These are phyloP conservation scores for Ophiostoma angusticollis DNA, from an alignment of 2,329 filamentous ascomycete species.

Conservation along the genomic window DNA sequence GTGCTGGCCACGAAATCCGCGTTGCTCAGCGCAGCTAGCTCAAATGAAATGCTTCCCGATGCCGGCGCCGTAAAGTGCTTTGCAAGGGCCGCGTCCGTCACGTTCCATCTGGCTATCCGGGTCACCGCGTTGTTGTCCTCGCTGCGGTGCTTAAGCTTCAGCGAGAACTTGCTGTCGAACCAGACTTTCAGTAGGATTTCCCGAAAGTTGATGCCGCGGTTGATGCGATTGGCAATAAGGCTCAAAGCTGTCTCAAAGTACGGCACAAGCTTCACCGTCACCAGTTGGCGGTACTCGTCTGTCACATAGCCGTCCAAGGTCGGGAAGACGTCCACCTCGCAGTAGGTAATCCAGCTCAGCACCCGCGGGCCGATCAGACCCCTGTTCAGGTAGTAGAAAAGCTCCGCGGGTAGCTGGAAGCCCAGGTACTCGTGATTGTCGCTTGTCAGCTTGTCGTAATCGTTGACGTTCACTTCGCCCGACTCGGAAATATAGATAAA, in stretches of 20 bases:
- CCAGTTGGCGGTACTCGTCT: conserved; percentile 66
- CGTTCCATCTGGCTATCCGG: conserved; percentile 53
- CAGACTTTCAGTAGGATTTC: conserved; percentile 68
- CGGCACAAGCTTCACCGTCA: conserved; percentile 60
- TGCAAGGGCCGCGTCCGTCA: conserved; percentile 46
- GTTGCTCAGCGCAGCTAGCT: conserved; percentile 56
- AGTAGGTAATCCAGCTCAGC: conserved; percentile 69
- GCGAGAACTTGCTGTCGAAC: conserved; percentile 61
- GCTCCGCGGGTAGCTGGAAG: conserved; percentile 76
- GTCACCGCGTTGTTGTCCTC: conserved; percentile 34
- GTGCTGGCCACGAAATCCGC: conserved; percentile 57
- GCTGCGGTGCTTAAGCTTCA: conserved; percentile 51
- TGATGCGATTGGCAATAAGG: conserved; percentile 64
- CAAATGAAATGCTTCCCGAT: conserved; percentile 40
- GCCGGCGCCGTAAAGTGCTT: conserved; percentile 32
- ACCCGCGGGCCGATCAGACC: conserved; percentile 70
- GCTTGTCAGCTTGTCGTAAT: conserved; percentile 59
- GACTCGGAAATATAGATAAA: conserved; percentile 67
- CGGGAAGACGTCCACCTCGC: conserved; percentile 65
- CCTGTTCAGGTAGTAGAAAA: conserved; percentile 79
- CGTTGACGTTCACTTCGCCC: conserved; percentile 66
- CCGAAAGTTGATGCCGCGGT: conserved; percentile 73
- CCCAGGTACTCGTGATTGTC: conserved; percentile 86
- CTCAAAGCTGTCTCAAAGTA: conserved; percentile 65
- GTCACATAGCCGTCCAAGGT: conserved; percentile 75